Evolutionary conservation across 2,329 filamentous ascomycete species (phyloP).

Genomic region (Trichophyton rubrum): DNA sequence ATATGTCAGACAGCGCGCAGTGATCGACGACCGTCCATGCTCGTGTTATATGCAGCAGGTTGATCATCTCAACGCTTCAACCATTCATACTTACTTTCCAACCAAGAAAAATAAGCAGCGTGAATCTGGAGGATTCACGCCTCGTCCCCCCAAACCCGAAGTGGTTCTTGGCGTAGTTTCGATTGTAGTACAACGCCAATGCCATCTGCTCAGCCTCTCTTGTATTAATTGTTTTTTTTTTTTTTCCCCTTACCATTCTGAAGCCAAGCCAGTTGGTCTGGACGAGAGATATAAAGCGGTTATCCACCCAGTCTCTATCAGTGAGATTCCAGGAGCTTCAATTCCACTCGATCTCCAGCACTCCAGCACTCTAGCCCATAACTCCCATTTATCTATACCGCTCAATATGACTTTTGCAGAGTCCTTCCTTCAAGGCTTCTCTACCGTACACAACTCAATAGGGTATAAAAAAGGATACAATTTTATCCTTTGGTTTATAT

Average conservation of each 20-base stretch:
- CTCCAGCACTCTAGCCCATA: neutral
- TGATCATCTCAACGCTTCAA: neutral
- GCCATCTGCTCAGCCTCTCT: conserved; percentile 1
- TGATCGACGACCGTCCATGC: neutral
- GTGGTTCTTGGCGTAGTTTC: neutral
- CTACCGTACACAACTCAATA: conserved; percentile 2
- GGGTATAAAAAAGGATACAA: conserved; percentile 6
- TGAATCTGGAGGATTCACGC: neutral
- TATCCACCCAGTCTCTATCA: neutral
- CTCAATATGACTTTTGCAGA: neutral
- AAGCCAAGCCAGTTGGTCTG: neutral
- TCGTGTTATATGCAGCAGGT: neutral
- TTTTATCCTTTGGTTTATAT: conserved; percentile 24
- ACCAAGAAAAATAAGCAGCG: neutral
- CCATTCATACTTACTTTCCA: neutral
- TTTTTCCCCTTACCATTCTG: too few species aligned
- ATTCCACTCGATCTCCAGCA: neutral
- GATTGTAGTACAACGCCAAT: neutral
- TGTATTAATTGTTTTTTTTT: neutral
- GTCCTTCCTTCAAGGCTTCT: neutral
- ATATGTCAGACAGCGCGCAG: neutral
- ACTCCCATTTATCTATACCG: neutral
- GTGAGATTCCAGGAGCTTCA: neutral
- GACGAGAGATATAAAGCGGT: neutral
- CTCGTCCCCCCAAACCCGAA: neutral